phyloP scores from a whole-genome alignment of 2,329 filamentous ascomycete species.

The Phaeophleospora eucalypticola region DNA sequence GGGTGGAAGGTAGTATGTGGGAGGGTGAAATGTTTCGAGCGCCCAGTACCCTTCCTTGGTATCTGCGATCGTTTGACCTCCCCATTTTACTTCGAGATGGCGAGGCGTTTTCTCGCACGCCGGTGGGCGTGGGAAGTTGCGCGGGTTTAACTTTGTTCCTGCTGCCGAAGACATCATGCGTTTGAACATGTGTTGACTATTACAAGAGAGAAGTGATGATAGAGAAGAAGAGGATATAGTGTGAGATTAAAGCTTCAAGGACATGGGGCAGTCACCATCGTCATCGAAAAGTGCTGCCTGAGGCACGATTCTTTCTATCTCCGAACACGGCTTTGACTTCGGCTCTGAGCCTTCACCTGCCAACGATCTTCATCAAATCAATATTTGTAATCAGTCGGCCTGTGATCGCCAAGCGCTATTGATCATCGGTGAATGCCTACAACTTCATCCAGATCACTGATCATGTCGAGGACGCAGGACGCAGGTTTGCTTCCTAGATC shows the following conservation, averaged over 20 bases:
- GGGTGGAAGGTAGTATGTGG: conserved; percentile 59
- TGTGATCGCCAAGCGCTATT: too few species aligned
- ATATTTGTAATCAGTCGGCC: background rate
- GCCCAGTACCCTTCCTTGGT: conserved; percentile 59
- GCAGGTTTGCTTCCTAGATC: too few species aligned
- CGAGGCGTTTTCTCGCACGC: conserved; percentile 51
- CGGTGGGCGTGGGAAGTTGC: conserved; percentile 57
- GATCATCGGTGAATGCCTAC: too few species aligned
- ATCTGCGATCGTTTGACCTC: conserved; percentile 53
- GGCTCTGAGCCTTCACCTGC: background rate
- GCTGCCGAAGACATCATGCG: conserved; percentile 20
- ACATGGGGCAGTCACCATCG: background rate
- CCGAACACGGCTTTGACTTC: background rate
- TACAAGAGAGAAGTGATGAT: background rate
- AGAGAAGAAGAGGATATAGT: background rate
- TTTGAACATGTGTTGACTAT: conserved; percentile 7
- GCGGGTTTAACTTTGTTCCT: conserved; percentile 49
- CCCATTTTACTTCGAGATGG: conserved; percentile 54
- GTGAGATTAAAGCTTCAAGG: background rate
- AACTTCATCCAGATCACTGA: too few species aligned
- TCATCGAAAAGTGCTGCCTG: conserved; percentile 1
- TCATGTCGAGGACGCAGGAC: too few species aligned
- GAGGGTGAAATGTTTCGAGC: conserved; percentile 59
- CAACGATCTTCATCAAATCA: background rate
- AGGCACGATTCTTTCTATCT: background rate